Base-by-base conservation (phyloP, 1,284 basidiomycete species). In the Taiwanofungus camphoratus region DNA sequence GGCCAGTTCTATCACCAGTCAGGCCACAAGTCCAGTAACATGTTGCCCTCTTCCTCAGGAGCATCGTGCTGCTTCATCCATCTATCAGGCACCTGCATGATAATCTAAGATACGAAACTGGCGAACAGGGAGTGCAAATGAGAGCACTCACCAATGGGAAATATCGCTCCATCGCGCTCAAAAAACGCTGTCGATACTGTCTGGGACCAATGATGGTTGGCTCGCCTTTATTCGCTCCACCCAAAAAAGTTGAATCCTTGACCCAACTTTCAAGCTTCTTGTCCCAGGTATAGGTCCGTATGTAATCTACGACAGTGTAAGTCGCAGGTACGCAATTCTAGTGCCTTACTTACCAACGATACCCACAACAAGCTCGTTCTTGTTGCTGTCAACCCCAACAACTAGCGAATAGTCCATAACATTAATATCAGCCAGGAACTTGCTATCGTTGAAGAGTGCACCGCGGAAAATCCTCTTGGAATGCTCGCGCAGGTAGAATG, bases 351-450 rank as follows among this genome's bases (percentile, higher is more conserved):
- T 60, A 87, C 89, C 92, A 49, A 99, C 93, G 44, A 99, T 97
- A n/a, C 96, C 95, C 30, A 96, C 81, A 12, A 97, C 92, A 12
- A 94, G 71, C 59, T 94, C 88, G 45, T 88, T 85, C 51, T 78
- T 85, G 40, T 74, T 69, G 50, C 79, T 81, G 60, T 96, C 93
- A 12, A 99, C 87, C 13, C 95, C 96, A 19, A 94, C 92, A 31
- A 99, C 86, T 13, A 99, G 71, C 16, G 94, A 98, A 65, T 99
- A 99, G 65, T 99, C 96, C 96, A 99, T 99, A 43, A 97, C 92
- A 60, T 98, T 96, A 52, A 97, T 85, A 52, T 94, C 92, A 8
- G 90, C 87, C 36, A 99, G 68, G 67, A 99, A 99, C 64, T 81
- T 83, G 71, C 85, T 92, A 62, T 99, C 96, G 59, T 96, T 98